A percentile compares a stretch with the other conserved stretches of the same genome.
Conservation (phyloP, 2,329 filamentous ascomycete species). For the Colletotrichum karsti region DNA sequence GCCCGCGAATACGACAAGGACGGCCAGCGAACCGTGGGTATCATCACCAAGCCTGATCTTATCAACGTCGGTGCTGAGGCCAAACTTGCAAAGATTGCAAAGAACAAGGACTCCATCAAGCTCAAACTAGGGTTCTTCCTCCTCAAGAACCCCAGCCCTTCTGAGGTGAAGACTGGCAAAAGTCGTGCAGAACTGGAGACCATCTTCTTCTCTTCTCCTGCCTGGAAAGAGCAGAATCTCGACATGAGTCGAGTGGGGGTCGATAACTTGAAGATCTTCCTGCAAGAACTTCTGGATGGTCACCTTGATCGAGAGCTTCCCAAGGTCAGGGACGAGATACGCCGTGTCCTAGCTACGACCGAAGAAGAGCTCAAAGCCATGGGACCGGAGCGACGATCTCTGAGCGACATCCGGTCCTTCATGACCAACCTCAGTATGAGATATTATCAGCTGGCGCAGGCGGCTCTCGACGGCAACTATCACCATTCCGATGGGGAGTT, state of each 20-base stretch:
- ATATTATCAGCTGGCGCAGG: conserved; percentile 53
- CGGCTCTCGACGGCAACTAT: conserved; percentile 61
- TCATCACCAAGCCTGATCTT: conserved; percentile 66
- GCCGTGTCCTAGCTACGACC: conserved; percentile 31
- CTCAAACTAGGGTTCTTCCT: conserved; percentile 64
- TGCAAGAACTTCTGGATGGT: conserved; percentile 58
- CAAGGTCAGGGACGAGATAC: conserved; percentile 46
- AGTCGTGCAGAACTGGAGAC: conserved; percentile 37
- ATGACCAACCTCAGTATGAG: conserved; percentile 54
- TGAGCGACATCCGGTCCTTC: conserved; percentile 55
- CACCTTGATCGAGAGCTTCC: conserved; percentile 56
- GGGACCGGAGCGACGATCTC: conserved; percentile 55
- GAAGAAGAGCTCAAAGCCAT: conserved; percentile 51
- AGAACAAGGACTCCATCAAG: conserved; percentile 51
- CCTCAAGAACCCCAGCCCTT: conserved; percentile 49
- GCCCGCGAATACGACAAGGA: conserved; percentile 31
- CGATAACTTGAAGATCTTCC: conserved; percentile 50
- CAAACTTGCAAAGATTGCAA: conserved; percentile 50
- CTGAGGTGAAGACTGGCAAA: conserved; percentile 39
- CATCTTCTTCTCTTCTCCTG: conserved; percentile 51
- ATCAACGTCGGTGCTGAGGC: conserved; percentile 44
- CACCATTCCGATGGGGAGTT: conserved; percentile 47
- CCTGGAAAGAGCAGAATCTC: conserved; percentile 45
- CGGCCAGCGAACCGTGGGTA: conserved; percentile 57
- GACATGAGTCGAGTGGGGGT: conserved; percentile 52